Percentiles rank a stretch among this genome's conserved stretches.
phyloP scores from a whole-genome alignment of 495 filamentous ascomycete genomes.

The Copromyces sp. region DNA sequence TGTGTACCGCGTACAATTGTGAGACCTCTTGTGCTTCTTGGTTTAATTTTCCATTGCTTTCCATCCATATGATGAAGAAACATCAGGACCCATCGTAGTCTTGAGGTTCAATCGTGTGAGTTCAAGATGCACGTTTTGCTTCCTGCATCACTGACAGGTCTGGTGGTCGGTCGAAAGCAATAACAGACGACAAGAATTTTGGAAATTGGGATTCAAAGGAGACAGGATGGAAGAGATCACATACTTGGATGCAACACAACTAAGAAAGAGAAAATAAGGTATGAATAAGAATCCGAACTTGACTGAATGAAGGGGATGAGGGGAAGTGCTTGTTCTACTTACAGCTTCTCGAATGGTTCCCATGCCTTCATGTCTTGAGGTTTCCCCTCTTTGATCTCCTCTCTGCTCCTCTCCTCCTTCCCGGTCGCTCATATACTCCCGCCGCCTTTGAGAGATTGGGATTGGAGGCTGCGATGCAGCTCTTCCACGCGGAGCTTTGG shows the following conservation, averaged over 20 bases:
- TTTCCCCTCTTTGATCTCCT: neutral
- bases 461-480: constrained; percentile 2
- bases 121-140: neutral
- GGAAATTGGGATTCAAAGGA: neutral
- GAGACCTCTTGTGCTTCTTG: neutral
- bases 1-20: neutral
- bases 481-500: neutral
- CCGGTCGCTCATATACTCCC: neutral
- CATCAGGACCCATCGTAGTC: neutral
- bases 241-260: neutral
- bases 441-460: neutral
- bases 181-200: neutral
- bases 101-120: neutral
- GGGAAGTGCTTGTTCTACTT: neutral
- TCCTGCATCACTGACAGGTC: neutral
- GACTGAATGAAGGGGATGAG: neutral
- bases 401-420: neutral
- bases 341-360: neutral
- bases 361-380: neutral
- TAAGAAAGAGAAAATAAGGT: neutral
- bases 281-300: neutral
- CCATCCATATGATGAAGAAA: neutral
- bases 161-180: neutral
- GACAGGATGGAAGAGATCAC: neutral
- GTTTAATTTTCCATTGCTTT: neutral